Conservation (phyloP, 202 grass and related monocot genomes). For the Eragrostis tef region DNA sequence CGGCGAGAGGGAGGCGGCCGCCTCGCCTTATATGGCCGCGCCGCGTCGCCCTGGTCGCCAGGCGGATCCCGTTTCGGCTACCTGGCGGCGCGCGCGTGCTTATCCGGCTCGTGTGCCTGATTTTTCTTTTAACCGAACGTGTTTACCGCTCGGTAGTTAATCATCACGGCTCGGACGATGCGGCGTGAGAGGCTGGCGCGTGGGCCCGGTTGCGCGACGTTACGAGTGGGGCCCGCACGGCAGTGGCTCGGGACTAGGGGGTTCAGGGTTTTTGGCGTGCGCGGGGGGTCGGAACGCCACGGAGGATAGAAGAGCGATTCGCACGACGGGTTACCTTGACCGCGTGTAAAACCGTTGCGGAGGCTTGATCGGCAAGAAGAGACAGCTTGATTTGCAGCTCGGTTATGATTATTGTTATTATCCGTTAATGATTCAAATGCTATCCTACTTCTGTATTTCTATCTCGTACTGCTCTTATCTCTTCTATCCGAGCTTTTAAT, state of each 20-base stretch:
- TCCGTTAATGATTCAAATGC: background rate
- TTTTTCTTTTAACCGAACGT: background rate
- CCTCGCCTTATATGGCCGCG: constrained; percentile 16
- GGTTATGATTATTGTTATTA: background rate
- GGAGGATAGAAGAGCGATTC: background rate
- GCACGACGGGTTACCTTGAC: background rate
- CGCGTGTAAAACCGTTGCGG: background rate
- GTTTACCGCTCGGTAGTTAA: constrained; percentile 3
- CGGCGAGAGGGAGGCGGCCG: background rate
- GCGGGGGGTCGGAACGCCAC: background rate
- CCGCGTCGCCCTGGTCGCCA: background rate
- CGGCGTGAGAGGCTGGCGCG: background rate
- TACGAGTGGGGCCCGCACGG: background rate
- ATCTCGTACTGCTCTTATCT: background rate
- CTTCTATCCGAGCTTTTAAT: background rate
- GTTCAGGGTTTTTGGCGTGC: background rate
- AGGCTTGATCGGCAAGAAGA: background rate
- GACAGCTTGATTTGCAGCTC: background rate
- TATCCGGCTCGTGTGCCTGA: background rate
- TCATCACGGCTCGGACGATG: background rate
- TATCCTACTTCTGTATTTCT: background rate
- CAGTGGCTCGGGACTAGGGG: background rate
- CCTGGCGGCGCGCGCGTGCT: constrained; percentile 10
- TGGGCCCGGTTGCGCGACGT: too few relatives aligned
- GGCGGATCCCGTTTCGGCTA: background rate